A percentile compares a stretch with the other conserved stretches of the same genome.
These are phyloP conservation scores for Aphanomyces astaci DNA, from an alignment of 352 stramenopile genomes.

Conservation along the genomic window DNA sequence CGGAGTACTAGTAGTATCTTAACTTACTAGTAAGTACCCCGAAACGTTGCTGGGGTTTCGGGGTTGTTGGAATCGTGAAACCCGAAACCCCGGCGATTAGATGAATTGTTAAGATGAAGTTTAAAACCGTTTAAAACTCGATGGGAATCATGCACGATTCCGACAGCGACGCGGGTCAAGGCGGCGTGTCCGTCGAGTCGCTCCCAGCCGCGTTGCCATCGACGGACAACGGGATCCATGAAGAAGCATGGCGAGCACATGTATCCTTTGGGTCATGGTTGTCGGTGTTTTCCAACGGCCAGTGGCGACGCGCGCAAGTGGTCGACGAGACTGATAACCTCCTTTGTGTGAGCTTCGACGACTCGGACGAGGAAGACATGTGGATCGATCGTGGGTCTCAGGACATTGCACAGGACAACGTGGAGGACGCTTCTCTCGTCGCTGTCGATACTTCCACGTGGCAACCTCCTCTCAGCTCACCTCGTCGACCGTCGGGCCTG, in stretches of 20 bases:
- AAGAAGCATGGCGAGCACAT: background rate
- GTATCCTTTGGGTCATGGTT: background rate
- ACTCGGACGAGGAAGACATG: background rate
- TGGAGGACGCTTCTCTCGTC: background rate
- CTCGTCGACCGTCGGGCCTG: conserved; percentile 36
- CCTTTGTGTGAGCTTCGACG: background rate
- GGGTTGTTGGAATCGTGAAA: too few relatives aligned
- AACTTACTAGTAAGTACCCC: too few relatives aligned
- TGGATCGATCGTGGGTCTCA: conserved; percentile 5
- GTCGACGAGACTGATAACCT: background rate
- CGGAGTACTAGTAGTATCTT: too few relatives aligned
- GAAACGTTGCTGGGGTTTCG: too few relatives aligned
- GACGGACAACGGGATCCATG: background rate
- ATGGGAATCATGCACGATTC: background rate
- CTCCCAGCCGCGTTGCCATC: background rate
- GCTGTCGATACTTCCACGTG: background rate
- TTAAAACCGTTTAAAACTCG: too few relatives aligned
- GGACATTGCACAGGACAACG: background rate
- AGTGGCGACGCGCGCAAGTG: background rate
- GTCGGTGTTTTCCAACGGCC: background rate
- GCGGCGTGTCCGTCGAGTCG: background rate
- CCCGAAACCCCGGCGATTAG: background rate
- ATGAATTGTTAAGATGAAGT: background rate
- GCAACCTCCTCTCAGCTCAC: background rate
- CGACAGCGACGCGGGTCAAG: background rate